A percentile compares a stretch with the other conserved stretches of the same genome.
Conservation (phyloP, 352 stramenopile genomes). For the Globisporangium rhizosaccharum region DNA sequence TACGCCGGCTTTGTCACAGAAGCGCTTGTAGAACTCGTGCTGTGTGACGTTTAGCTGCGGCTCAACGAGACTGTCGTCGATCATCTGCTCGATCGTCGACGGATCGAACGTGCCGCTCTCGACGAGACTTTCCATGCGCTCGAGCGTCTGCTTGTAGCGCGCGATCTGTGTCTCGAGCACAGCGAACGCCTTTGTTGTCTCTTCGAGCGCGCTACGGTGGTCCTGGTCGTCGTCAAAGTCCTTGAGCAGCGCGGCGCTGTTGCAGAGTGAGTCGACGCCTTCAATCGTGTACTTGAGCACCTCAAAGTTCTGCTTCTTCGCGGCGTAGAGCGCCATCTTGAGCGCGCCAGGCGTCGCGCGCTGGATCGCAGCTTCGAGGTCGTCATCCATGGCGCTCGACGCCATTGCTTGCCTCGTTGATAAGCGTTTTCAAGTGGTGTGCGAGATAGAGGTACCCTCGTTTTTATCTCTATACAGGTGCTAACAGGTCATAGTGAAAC, state of each 20-base stretch:
- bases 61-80: slow-evolving; percentile 40
- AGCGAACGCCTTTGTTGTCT: slow-evolving; percentile 66
- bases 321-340: slow-evolving; percentile 72
- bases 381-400: slow-evolving; percentile 23
- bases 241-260: slow-evolving; percentile 61
- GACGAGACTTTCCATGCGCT: slow-evolving; percentile 49
- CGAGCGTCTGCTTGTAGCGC: slow-evolving; percentile 66
- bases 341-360: slow-evolving; percentile 56
- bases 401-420: neutral
- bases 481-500: too few relatives aligned
- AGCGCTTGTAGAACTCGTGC: slow-evolving; percentile 77
- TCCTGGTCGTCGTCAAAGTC: slow-evolving; percentile 45
- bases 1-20: slow-evolving; percentile 72
- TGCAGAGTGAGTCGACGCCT: slow-evolving; percentile 56
- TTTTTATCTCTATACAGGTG: too few relatives aligned
- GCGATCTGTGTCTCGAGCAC: slow-evolving; percentile 54
- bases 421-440: neutral
- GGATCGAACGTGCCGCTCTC: slow-evolving; percentile 44
- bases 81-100: slow-evolving; percentile 55
- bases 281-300: slow-evolving; percentile 73
- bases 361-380: slow-evolving; percentile 54
- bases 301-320: slow-evolving; percentile 72
- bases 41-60: slow-evolving; percentile 54
- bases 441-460: neutral
- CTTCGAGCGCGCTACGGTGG: slow-evolving; percentile 48